Evolutionary conservation across 208 protist genomes (phyloP).

Genomic region (Trypanosoma caninum): DNA sequence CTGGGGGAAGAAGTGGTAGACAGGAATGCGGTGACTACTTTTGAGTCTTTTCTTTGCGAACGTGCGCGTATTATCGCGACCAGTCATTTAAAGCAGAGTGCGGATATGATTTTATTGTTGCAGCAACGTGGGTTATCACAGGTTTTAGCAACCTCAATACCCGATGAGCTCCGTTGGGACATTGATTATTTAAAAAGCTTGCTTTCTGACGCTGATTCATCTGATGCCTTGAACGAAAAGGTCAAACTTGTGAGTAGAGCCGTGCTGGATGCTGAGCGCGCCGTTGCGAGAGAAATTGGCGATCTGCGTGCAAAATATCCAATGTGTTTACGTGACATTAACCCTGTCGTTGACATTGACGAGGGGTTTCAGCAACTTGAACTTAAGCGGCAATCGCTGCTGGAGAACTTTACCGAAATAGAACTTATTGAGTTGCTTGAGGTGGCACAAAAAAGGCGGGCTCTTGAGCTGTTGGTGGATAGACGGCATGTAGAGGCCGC

Average conservation of each 20-base stretch:
- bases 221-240: constrained; percentile 10
- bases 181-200: not conserved
- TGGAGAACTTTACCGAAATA: constrained; percentile 22
- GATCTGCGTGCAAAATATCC: constrained; percentile 33
- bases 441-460: constrained; percentile 42
- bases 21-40: constrained; percentile 49
- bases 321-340: constrained; percentile 46
- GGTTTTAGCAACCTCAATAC: not conserved
- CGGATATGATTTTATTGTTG: not conserved
- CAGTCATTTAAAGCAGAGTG: not conserved
- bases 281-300: constrained; percentile 25
- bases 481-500: constrained; percentile 32
- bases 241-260: constrained; percentile 22
- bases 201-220: not conserved
- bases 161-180: not conserved
- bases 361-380: constrained; percentile 33
- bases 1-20: constrained; percentile 46
- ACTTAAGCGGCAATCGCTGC: constrained; percentile 15
- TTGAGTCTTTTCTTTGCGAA: constrained; percentile 61
- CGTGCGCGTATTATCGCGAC: constrained; percentile 23
- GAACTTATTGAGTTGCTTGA: constrained; percentile 47
- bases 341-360: constrained; percentile 37
- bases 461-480: constrained; percentile 51
- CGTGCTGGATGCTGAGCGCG: constrained; percentile 25
- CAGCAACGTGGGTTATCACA: not conserved